Base-by-base conservation (phyloP, 2,329 filamentous ascomycete species). In the Esteya vermicola region DNA sequence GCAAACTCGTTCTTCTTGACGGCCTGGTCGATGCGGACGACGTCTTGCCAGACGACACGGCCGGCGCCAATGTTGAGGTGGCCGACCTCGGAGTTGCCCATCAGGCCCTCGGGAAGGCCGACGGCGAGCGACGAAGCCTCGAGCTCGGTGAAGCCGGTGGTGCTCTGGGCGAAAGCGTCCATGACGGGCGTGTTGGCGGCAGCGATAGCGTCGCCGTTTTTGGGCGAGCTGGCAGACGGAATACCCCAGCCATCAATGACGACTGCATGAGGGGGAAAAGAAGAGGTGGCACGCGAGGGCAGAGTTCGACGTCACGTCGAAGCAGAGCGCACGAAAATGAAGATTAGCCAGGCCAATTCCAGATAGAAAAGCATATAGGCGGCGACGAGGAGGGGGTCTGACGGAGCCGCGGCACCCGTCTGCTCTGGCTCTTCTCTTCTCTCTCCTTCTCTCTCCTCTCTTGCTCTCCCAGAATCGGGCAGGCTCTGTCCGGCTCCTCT, bases 201-300 rank as follows among this genome's bases (percentile, higher is more conserved):
- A 52, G 88, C 79, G 60, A 98, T 96, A 57, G 91, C 91, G 68
- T 98, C 89, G 62, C 91, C 89, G 62, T 93, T 62, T 55, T 84
- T 82, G 54, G 82, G 83, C 42, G 86, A 93, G 43, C 78, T 66
- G 50, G 81, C 79, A 48, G 77, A 77, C 53, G 88, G 75, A 54
- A 96, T 76, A 57, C 91, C 91, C 91, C 91, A 98, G 57, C 91
- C 91, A 67, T 98, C 91, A 70, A 98, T 98, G 65, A 96, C 91
- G 74, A 98, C 82, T 86, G 41, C 57, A 33, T 18, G n/a, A n/a
- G n/a, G n/a, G n/a, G n/a, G n/a, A n/a, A n/a, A n/a, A n/a, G n/a
- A n/a, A n/a, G n/a, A n/a, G n/a, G n/a, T n/a, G n/a, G n/a, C n/a
- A n/a, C n/a, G n/a, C n/a, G n/a, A n/a, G n/a, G n/a, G n/a, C n/a